Conservation (phyloP, 2,329 filamentous ascomycete genomes). For the Amauroascus niger region DNA sequence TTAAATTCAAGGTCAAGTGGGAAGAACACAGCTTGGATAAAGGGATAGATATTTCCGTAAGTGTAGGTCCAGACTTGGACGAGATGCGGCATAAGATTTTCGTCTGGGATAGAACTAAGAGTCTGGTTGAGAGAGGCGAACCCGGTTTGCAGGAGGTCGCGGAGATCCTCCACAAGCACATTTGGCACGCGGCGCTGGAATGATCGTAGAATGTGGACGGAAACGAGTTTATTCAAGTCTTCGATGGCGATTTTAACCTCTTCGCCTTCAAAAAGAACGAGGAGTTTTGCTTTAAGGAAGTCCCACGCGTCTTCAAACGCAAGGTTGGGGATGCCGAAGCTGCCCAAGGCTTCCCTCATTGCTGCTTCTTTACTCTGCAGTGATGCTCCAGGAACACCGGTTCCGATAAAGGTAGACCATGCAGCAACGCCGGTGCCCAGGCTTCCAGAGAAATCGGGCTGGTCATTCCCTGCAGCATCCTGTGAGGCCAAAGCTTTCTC, state of each 20-base stretch:
- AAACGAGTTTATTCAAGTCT: constrained; percentile 55
- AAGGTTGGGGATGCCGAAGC: constrained; percentile 60
- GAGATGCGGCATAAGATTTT: constrained; percentile 76
- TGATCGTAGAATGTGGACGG: constrained; percentile 53
- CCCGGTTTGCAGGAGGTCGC: constrained; percentile 57
- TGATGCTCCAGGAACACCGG: constrained; percentile 23
- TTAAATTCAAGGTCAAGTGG: constrained; percentile 89
- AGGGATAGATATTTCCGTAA: constrained; percentile 81
- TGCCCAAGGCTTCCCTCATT: constrained; percentile 35
- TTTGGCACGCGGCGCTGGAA: constrained; percentile 51
- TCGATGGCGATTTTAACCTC: constrained; percentile 55
- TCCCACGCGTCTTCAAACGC: constrained; percentile 58
- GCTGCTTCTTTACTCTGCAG: constrained; percentile 27
- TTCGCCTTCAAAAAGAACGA: constrained; percentile 57
- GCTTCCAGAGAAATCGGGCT: constrained; percentile 28
- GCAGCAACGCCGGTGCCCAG: constrained; percentile 21
- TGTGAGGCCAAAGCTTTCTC: constrained; percentile 34
- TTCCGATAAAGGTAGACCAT: constrained; percentile 26
- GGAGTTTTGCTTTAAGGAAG: constrained; percentile 52
- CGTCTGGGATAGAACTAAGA: constrained; percentile 66
- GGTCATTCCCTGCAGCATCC: constrained; percentile 21
- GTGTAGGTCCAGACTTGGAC: constrained; percentile 93
- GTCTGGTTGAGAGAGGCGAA: constrained; percentile 81
- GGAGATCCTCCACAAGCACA: constrained; percentile 52
- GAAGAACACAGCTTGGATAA: constrained; percentile 89